Percentiles rank a stretch among this genome's conserved stretches.
Conservation (phyloP, 2,329 filamentous ascomycete genomes). For the Orbilia ellipsospora region DNA sequence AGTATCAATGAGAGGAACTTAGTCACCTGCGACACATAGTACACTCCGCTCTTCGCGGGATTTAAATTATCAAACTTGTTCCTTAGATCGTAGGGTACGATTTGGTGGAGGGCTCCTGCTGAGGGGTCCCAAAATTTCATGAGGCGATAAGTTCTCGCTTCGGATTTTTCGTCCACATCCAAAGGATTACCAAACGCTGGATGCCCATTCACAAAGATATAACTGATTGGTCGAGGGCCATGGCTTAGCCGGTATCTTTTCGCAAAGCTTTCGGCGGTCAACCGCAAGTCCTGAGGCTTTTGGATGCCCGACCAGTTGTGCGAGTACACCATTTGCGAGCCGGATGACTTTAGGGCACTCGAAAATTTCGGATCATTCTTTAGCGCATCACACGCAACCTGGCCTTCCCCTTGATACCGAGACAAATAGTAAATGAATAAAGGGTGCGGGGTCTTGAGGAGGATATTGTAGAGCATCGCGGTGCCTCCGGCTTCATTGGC, state of each 20-base stretch:
- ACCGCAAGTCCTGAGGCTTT: too few species aligned
- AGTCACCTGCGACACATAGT: conserved; percentile 14
- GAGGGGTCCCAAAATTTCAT: conserved; percentile 43
- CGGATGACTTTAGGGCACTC: too few species aligned
- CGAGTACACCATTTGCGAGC: too few species aligned
- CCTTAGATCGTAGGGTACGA: background rate
- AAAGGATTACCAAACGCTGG: conserved; percentile 11
- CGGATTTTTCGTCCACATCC: background rate
- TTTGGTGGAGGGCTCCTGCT: conserved; percentile 7
- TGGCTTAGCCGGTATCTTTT: background rate
- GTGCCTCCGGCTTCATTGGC: conserved; percentile 42
- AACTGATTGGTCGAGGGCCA: conserved; percentile 40
- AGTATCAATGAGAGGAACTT: conserved; percentile 2
- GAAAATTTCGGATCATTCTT: background rate
- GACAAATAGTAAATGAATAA: conserved; percentile 25
- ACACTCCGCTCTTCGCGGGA: background rate
- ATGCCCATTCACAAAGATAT: conserved; percentile 44
- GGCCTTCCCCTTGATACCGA: conserved; percentile 22
- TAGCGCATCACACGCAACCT: background rate
- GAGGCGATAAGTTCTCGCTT: background rate
- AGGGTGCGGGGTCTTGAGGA: conserved; percentile 28
- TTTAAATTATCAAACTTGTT: conserved; percentile 20
- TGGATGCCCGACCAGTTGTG: too few species aligned
- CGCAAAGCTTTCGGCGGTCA: background rate
- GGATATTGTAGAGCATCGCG: conserved; percentile 37